A percentile compares a stretch with the other conserved stretches of the same genome.
These are phyloP conservation scores for Trametes elegans DNA, from an alignment of 768 basidiomycete genomes.

Conservation along the genomic window DNA sequence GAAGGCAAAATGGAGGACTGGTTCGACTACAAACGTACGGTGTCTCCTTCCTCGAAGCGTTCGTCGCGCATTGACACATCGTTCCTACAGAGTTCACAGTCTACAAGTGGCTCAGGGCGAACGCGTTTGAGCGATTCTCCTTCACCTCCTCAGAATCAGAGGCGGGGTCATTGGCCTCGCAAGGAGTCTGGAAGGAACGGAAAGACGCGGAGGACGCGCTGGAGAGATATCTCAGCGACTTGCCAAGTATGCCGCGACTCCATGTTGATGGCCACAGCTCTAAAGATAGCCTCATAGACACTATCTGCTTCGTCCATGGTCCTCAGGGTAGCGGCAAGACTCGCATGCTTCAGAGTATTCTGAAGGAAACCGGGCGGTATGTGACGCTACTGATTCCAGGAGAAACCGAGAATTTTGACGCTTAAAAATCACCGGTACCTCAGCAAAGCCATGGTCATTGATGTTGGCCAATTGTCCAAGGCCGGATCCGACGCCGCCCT, in stretches of 20 bases:
- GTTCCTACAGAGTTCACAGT: conserved; percentile 56
- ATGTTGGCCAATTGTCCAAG: conserved; percentile 75
- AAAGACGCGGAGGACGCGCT: conserved; percentile 70
- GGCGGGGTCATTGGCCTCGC: conserved; percentile 17
- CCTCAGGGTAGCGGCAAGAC: conserved; percentile 84
- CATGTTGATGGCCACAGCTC: not conserved
- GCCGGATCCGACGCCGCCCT: conserved; percentile 67
- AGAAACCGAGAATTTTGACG: not conserved
- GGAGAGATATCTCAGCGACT: conserved; percentile 70
- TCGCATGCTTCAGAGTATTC: conserved; percentile 50
- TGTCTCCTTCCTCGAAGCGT: not conserved
- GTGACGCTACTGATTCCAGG: not conserved
- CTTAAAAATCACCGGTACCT: not conserved
- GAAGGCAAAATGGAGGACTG: conserved; percentile 79
- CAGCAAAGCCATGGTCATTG: conserved; percentile 76
- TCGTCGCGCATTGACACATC: not conserved
- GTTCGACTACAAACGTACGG: conserved; percentile 74
- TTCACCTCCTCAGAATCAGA: conserved; percentile 27
- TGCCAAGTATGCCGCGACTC: conserved; percentile 53
- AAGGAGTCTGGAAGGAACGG: conserved; percentile 81
- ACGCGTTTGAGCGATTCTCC: conserved; percentile 54
- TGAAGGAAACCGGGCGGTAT: conserved; percentile 55
- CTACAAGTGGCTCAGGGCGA: conserved; percentile 71
- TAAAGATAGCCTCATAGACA: conserved; percentile 40
- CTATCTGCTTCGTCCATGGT: conserved; percentile 75